These are phyloP conservation scores for Durio zibethinus DNA, from an alignment of 345 rosid genomes.

Conservation along the genomic window DNA sequence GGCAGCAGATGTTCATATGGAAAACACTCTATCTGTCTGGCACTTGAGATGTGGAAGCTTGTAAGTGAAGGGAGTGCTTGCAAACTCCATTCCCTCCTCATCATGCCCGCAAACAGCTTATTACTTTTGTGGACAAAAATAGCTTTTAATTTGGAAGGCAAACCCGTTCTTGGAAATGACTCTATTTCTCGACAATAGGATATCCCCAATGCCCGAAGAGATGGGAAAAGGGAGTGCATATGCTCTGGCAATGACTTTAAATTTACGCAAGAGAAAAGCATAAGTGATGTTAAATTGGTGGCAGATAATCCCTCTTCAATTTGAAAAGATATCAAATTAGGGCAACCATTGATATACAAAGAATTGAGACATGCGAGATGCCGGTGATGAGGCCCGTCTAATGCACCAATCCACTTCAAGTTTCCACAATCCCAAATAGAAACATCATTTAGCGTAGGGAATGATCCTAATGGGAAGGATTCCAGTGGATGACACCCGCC, in stretches of 20 bases:
- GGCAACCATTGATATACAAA: background rate
- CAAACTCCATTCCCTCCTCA: background rate
- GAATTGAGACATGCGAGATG: background rate
- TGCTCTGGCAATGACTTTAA: conserved; percentile 3
- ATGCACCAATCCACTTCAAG: background rate
- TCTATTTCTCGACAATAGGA: background rate
- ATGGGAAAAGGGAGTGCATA: conserved; percentile 3
- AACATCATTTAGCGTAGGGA: background rate
- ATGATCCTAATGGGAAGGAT: background rate
- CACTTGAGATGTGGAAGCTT: background rate
- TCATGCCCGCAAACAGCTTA: background rate
- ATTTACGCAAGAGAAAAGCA: background rate
- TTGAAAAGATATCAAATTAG: background rate
- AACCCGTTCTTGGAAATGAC: conserved; percentile 6
- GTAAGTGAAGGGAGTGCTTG: background rate
- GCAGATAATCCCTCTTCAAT: background rate
- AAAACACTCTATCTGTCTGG: background rate
- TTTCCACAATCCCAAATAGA: background rate
- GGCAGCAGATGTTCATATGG: conserved; percentile 1
- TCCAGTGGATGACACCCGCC: background rate
- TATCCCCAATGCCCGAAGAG: background rate
- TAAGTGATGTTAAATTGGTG: background rate
- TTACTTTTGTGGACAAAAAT: background rate
- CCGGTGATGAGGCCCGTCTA: background rate
- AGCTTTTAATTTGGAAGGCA: background rate